These are phyloP conservation scores for Phtheirospermum japonicum DNA, from an alignment of 257 asterid species.

Conservation along the genomic window DNA sequence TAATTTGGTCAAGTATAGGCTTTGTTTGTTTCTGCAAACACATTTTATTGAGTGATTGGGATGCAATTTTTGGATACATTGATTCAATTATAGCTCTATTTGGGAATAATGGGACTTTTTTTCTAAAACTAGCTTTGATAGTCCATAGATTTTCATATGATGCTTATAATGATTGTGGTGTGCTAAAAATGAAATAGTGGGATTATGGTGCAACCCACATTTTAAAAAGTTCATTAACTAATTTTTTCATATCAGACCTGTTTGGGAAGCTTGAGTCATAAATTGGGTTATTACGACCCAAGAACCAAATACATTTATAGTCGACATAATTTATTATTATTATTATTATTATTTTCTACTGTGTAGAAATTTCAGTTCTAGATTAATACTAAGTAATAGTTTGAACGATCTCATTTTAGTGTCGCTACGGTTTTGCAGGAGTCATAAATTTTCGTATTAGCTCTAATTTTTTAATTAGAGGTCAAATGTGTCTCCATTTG, in stretches of 20 bases:
- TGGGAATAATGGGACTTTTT: neutral
- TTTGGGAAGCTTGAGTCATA: slow-evolving; percentile 13
- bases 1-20: neutral
- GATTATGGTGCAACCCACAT: slow-evolving; percentile 9
- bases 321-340: neutral
- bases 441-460: too few species aligned
- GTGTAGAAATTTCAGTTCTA: slow-evolving; percentile 1
- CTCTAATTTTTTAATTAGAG: too few species aligned
- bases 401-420: neutral
- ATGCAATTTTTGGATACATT: slow-evolving; percentile 3
- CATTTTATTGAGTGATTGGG: neutral
- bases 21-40: neutral
- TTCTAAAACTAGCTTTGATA: neutral
- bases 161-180: slow-evolving; percentile 17
- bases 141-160: neutral
- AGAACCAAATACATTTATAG: neutral
- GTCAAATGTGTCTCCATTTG: neutral
- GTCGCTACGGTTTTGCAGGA: too few species aligned
- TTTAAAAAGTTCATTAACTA: slow-evolving; percentile 2
- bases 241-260: slow-evolving; percentile 17
- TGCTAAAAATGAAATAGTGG: slow-evolving; percentile 16
- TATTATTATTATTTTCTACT: too few species aligned
- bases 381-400: neutral
- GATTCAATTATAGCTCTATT: slow-evolving; percentile 17
- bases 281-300: neutral